A percentile compares a stretch with the other conserved stretches of the same genome.
These are phyloP conservation scores for Coccomyxa sp. DNA, from an alignment of 139 green algal genomes.

Conservation along the genomic window DNA sequence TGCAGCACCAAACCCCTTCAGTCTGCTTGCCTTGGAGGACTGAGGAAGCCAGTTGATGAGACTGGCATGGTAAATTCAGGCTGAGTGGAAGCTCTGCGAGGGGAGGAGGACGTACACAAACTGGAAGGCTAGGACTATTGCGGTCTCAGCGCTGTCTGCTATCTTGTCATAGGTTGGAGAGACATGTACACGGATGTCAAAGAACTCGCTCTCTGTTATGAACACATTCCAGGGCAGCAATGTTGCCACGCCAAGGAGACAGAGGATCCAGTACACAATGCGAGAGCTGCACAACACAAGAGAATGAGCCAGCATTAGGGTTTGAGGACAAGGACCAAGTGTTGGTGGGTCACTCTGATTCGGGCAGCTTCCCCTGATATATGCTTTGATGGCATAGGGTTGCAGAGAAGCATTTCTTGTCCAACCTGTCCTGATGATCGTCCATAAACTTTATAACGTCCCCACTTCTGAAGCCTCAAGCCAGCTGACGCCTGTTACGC, in stretches of 20 bases:
- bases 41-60: not conserved
- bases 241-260: constrained; percentile 31
- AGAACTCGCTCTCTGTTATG: constrained; percentile 36
- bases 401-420: too few species aligned
- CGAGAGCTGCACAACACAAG: constrained; percentile 19
- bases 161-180: constrained; percentile 10
- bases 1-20: not conserved
- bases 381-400: too few species aligned
- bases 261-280: constrained; percentile 24
- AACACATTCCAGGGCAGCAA: constrained; percentile 39
- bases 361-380: too few species aligned
- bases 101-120: constrained; percentile 10
- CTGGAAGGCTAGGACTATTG: constrained; percentile 30
- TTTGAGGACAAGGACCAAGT: too few species aligned
- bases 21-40: not conserved
- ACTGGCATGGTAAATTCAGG: too few species aligned
- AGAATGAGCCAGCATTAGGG: too few species aligned
- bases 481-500: too few species aligned
- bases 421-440: too few species aligned
- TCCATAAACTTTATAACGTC: too few species aligned
- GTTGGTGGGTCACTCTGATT: too few species aligned
- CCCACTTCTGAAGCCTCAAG: too few species aligned
- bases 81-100: too few species aligned
- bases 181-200: constrained; percentile 28
- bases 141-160: constrained; percentile 28